These are phyloP conservation scores for Mortierella antarctica DNA, from an alignment of 192 early-diverging fungal genomes.

Conservation along the genomic window DNA sequence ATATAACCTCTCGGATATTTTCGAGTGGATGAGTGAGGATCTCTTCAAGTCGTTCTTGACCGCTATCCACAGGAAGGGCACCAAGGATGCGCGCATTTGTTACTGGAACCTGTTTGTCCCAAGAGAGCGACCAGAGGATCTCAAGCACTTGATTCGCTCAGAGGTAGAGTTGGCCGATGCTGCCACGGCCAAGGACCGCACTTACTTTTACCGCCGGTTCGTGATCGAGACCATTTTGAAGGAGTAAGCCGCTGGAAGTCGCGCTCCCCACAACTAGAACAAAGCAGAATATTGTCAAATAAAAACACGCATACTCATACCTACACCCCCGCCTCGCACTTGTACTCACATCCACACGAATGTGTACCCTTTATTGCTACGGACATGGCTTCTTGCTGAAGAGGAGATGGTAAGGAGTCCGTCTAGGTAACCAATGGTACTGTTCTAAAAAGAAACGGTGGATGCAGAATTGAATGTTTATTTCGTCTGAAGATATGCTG, in stretches of 20 bases:
- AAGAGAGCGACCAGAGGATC: conserved; percentile 39
- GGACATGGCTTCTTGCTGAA: no score
- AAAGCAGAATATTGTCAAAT: no score
- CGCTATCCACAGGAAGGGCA: conserved; percentile 48
- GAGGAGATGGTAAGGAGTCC: no score
- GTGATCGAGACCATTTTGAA: conserved; percentile 50
- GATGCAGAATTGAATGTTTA: no score
- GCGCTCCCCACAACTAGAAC: no score
- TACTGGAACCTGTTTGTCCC: conserved; percentile 56
- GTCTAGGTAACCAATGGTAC: no score
- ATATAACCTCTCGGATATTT: conserved; percentile 51
- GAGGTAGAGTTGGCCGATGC: conserved; percentile 42
- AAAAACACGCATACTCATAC: no score
- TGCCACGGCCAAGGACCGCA: conserved; percentile 47
- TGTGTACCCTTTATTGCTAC: no score
- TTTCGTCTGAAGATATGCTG: no score
- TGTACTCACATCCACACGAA: no score
- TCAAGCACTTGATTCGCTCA: conserved; percentile 39
- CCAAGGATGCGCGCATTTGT: conserved; percentile 44
- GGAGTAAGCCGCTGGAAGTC: not conserved
- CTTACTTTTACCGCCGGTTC: conserved; percentile 53
- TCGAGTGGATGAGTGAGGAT: conserved; percentile 54
- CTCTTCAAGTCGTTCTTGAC: conserved; percentile 47
- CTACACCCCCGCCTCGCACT: no score
- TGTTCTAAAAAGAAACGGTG: no score